Base-by-base conservation (phyloP, 768 basidiomycete species). In the Termitomyces sp. region DNA sequence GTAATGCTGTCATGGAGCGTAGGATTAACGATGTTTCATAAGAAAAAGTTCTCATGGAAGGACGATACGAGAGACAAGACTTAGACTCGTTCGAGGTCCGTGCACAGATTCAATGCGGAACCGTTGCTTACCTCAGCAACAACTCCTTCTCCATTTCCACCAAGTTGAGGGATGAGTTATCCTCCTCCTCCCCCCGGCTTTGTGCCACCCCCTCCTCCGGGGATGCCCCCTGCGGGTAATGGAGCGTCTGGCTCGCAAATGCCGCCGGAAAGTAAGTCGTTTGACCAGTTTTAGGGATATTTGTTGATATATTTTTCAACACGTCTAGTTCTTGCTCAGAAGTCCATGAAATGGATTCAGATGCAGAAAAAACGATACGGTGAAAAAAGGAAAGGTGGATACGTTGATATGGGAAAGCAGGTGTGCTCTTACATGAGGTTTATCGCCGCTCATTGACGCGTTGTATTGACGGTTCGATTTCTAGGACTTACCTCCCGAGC, bases 341-440 rank as follows among this genome's bases (percentile, higher is more conserved):
- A 98, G 78, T 88, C 92, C 37, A 88, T 93, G 77, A 98, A 98
- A 80, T 98, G 94, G 94, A 78, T 91, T 55, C 89, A 92, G 66
- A 90, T 94, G 87, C 94, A 96, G 77, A 87, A 81, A 75, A 94
- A 89, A 74, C 82, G 94, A 59, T 97, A 93, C 63, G 93, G 93
- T 55, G 92, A 90, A 77, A 95, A 91, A 79, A 79, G 92, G 61
- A 92, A 87, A 72, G 91, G 91, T 33, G 93, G 90, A 33, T 93
- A 85, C 68, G 86, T 94, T 60, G 93, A 95, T 69, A 90, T 93
- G 85, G 93, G 93, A 59, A 94, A 97, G 74, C 89, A 91, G 85
- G 89, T 94, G 45, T 22, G 61, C 65, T 26, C n/a, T 58, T 34
- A 20, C 60, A n/a, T 27, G 12, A 50, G 59, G 59, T 61, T 20